Evolutionary conservation across 768 basidiomycete species (phyloP), one percentile per base, ranked within the genome.

Genomic region (Lactarius hengduanensis): DNA sequence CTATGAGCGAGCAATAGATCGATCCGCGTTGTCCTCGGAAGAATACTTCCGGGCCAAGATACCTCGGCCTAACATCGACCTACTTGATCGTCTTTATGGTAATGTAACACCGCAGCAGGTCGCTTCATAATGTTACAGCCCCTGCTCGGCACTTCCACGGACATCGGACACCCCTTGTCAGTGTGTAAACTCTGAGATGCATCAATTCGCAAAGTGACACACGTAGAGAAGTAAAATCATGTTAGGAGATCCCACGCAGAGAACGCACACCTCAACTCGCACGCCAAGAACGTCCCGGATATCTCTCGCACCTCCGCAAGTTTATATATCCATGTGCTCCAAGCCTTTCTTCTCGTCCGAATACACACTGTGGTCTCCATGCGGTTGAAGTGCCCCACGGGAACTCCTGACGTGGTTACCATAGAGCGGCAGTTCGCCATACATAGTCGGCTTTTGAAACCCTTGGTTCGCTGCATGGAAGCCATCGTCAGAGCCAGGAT

Each of bases 391-490:
- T 16, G 26, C 34, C 11, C 15, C 28, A 34, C 13, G n/a, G 26
- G 57, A 18, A 18, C 2, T 26, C 45, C 55, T 66, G 71, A 78
- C 79, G 70, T 80, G 72, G 58, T 82, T 78, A 32, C 64, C 66
- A 71, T 81, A 84, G 55, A 81, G 71, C 7, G 83, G 82, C 6
- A 83, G 71, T 30, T 81, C 77, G 57, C 69, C 78, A 68, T 69
- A 78, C 73, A 54, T 78, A 71, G 67, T 67, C 50, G 77, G 74
- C 62, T 69, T 78, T 34, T 62, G 57, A 43, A 41, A 58, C 54
- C 72, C 73, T 38, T 55, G 61, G 16, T 59, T 45, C 13, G 38
- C 34, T 16, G 20, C 41, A 5, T 57, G 65, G 18, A 55, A 34
- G 28, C 50, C 40, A 2, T 57, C 22, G 50, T 18, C 26, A 4